Base-by-base conservation (phyloP, 140 eudicot genomes). In the Bidens hawaiensis region DNA sequence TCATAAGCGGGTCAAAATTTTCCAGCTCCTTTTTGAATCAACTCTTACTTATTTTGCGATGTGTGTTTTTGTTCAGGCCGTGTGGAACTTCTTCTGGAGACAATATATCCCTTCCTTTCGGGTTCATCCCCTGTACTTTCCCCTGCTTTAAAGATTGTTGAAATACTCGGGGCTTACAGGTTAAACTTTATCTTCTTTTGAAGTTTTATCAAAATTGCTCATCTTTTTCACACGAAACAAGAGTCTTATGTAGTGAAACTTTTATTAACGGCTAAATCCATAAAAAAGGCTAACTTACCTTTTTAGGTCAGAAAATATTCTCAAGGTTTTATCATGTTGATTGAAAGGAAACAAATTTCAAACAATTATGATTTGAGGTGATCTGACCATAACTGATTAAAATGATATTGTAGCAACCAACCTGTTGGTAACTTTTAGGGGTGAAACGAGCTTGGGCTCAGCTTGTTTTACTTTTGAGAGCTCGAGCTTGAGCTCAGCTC, bases 141-240 rank as follows among this genome's bases (percentile, higher is more conserved):
- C 53, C 82, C 83, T 63, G 76, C 94, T 33, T 68, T 94, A 67
- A 83, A 86, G 82, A 94, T 88, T 65, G 86, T 94, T 45, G 95
- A 94, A 80, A 90, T 94, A 75, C 97, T 94, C 43, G 99, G 99
- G 60, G 90, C 99, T 36, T 88, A 85, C 61, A 81, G 95, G 98
- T 91, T 58, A 46, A 58, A 18, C 21, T 49, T 62, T n/a, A n/a
- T n/a, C n/a, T n/a, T n/a, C n/a, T 26, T 31, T 22, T 56, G 4
- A 62, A 41, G 34, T 18, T n/a, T 38, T 26, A 21, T 21, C 9
- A 11, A 38, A 49, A 5, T 31, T 33, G 22, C 51, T 34, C 24
- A 11, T n/a, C n/a, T n/a, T n/a, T n/a, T n/a, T n/a, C 26, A 45
- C 23, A 16, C 1, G 16, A 6, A 28, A 16, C 24, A 34, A 18